Evolutionary conservation across 495 filamentous ascomycete genomes (phyloP), one percentile per base, ranked within the genome.

Genomic region (Parathielavia appendiculata): DNA sequence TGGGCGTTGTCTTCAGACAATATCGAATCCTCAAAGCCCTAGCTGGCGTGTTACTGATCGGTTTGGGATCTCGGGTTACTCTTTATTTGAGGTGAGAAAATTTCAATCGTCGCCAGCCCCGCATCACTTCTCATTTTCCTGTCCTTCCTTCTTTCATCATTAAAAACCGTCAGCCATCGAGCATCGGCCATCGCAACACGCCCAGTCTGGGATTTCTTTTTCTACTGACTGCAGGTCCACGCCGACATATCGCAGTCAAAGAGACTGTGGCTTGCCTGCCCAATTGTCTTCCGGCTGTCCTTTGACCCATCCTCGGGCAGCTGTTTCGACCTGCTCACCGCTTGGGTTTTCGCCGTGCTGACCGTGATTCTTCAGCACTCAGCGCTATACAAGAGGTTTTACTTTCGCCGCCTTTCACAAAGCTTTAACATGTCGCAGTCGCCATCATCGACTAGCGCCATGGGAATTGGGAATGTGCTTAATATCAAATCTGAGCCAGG

Each of bases 381-480:
- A 26, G 6, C 38, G 36, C 50, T 11, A 17, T 43, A 22, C 19
- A 50, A 51, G 35, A n/a, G 13, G 16, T 19, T 35, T 54, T 40
- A 17, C 20, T 16, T 7, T 34, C 46, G 34, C 35, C 40, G 54
- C 51, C 45, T 38, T 20, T 30, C 19, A 26, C 43, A 38, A 19
- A 34, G 49, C 26, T 9, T 23, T 56, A 61, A 55, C 35, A 73
- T 74, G 71, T 70, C 69, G 45, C 66, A 71, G 58, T 71, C 72
- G 36, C 68, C 69, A 20, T 69, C 68, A 7, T 59, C 69, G 22
- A 49, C 61, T 45, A 69, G 66, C 40, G 65, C 70, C 16, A 73
- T 75, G 72, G 69, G 71, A 55, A 71, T 73, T 35, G 71, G 66
- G 46, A 69, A 57, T 20, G 67, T 75, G 51, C 60, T 75, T 47